phyloP scores from a whole-genome alignment of 352 stramenopile species.

The Pythium phragmiticola region DNA sequence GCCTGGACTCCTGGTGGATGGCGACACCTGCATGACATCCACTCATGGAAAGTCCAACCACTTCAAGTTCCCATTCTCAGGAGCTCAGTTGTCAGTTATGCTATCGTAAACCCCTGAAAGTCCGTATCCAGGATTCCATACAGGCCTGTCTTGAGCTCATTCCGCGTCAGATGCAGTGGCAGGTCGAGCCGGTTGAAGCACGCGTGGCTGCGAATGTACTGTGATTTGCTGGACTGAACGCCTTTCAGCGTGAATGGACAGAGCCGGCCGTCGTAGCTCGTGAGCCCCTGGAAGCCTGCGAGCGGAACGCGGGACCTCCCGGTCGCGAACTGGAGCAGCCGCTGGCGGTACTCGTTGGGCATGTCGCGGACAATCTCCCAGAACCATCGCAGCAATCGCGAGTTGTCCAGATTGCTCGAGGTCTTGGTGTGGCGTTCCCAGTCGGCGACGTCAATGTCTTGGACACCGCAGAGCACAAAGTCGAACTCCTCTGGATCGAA shows the following conservation, averaged over 20 bases:
- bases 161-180: constrained; percentile 22
- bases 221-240: constrained; percentile 18
- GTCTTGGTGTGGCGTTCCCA: constrained; percentile 89
- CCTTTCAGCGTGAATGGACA: constrained; percentile 77
- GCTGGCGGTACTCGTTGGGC: constrained; percentile 72
- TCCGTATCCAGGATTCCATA: constrained; percentile 29
- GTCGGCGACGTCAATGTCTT: constrained; percentile 95
- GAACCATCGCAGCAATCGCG: constrained; percentile 83
- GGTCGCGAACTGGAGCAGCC: constrained; percentile 81
- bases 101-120: constrained; percentile 29
- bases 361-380: constrained; percentile 95
- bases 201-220: constrained; percentile 30
- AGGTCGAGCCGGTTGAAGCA: constrained; percentile 32
- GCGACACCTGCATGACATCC: background rate
- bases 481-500: constrained; percentile 98
- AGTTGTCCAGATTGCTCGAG: constrained; percentile 45
- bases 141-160: constrained; percentile 22
- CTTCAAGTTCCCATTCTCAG: background rate
- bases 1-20: background rate
- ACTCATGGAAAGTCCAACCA: no score
- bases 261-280: constrained; percentile 74
- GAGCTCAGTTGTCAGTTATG: constrained; percentile 1
- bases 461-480: constrained; percentile 94
- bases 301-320: constrained; percentile 75
- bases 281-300: constrained; percentile 71